Evolutionary conservation across 306 rosid species (phyloP).

Genomic region (Cicer bijugum): DNA sequence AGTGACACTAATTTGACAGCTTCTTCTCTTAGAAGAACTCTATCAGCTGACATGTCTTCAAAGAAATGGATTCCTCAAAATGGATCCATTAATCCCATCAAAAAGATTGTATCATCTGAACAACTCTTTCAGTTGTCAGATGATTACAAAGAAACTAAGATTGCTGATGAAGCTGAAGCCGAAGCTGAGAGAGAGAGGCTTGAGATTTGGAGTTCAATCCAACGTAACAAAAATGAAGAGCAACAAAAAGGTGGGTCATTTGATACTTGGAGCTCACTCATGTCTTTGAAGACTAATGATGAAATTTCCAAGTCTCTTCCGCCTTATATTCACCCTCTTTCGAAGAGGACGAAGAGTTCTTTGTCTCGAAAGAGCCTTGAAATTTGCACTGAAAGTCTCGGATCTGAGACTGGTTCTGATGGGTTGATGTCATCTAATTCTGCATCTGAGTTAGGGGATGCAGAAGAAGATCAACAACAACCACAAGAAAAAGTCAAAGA

Average conservation of each 20-base stretch:
- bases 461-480: conserved; percentile 24
- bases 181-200: conserved; percentile 48
- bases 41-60: conserved; percentile 96
- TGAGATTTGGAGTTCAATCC: conserved; percentile 60
- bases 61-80: conserved; percentile 71
- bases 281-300: conserved; percentile 52
- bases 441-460: conserved; percentile 53
- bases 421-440: conserved; percentile 62
- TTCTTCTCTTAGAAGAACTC: conserved; percentile 70
- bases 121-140: conserved; percentile 35
- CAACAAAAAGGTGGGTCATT: conserved; percentile 42
- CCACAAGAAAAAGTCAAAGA: conserved; percentile 2
- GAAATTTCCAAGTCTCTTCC: conserved; percentile 49
- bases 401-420: conserved; percentile 94
- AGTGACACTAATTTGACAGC: conserved; percentile 41
- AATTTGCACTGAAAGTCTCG: conserved; percentile 89
- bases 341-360: conserved; percentile 60
- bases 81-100: conserved; percentile 45
- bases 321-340: conserved; percentile 86
- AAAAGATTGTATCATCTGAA: conserved; percentile 62
- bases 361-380: conserved; percentile 69
- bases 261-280: conserved; percentile 66
- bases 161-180: conserved; percentile 36
- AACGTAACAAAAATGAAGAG: conserved; percentile 46
- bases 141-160: conserved; percentile 33